A percentile compares a stretch with the other conserved stretches of the same genome.
Conservation (phyloP, 2,329 filamentous ascomycete genomes). For the Lasiodiplodia hormozganensis region DNA sequence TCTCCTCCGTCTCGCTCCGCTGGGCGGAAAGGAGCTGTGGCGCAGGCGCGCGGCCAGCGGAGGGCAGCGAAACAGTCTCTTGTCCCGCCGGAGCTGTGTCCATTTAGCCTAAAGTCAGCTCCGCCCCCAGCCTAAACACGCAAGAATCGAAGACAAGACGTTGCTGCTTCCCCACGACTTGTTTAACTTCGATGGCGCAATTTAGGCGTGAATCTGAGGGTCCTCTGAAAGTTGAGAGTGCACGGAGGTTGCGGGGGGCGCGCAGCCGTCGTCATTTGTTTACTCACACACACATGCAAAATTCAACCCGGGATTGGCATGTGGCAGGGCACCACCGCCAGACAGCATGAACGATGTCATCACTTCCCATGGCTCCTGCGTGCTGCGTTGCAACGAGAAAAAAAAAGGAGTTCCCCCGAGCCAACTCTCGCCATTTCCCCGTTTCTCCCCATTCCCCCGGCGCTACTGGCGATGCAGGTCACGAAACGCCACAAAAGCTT, state of each 20-base stretch:
- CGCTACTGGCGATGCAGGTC: neutral
- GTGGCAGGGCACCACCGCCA: too few species aligned
- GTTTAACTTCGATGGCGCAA: conserved; percentile 9
- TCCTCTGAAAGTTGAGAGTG: neutral
- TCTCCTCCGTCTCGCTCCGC: neutral
- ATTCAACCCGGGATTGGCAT: too few species aligned
- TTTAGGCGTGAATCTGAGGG: neutral
- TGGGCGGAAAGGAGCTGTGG: conserved; percentile 7
- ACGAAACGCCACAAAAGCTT: neutral
- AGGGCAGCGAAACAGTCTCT: conserved; percentile 8
- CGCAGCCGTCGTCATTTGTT: too few species aligned
- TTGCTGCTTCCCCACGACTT: neutral
- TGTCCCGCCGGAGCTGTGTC: conserved; percentile 1
- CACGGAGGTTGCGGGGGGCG: too few species aligned
- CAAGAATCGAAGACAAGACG: neutral
- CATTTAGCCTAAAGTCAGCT: conserved; percentile 8
- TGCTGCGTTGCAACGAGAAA: neutral
- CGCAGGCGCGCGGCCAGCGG: neutral
- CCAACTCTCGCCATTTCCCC: conserved; percentile 1
- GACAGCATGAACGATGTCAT: neutral
- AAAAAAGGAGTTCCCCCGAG: neutral
- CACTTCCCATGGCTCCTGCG: neutral
- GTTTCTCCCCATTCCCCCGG: conserved; percentile 20
- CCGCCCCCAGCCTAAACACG: neutral
- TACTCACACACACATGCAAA: too few species aligned